A percentile compares a stretch with the other conserved stretches of the same genome.
These are phyloP conservation scores for Pseudogymnoascus sp. DNA, from an alignment of 2,329 filamentous ascomycete genomes.

Conservation along the genomic window DNA sequence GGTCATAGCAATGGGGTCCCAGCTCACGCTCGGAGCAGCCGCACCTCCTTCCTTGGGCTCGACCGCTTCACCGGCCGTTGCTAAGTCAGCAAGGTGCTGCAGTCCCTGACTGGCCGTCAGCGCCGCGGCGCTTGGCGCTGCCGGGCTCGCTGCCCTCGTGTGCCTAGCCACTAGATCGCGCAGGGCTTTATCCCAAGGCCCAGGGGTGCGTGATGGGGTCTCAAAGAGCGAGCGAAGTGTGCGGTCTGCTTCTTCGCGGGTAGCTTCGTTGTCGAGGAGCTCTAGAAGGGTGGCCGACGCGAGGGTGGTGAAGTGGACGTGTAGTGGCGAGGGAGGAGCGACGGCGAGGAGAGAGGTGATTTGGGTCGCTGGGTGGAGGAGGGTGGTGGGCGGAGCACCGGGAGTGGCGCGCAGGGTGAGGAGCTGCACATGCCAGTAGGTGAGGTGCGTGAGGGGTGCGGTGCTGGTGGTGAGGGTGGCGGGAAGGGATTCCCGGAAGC, in stretches of 20 bases:
- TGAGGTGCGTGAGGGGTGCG: conserved; percentile 53
- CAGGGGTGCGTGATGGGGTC: background rate
- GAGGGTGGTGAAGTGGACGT: conserved; percentile 59
- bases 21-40: background rate
- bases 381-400: conserved; percentile 46
- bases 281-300: conserved; percentile 54
- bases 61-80: conserved; percentile 33
- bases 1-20: background rate
- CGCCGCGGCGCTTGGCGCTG: background rate
- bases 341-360: conserved; percentile 51
- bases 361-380: conserved; percentile 54
- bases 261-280: conserved; percentile 45
- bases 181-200: background rate
- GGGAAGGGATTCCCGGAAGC: conserved; percentile 59
- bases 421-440: conserved; percentile 64
- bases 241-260: conserved; percentile 47
- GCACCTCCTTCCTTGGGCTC: conserved; percentile 24
- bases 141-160: background rate
- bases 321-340: conserved; percentile 53
- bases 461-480: conserved; percentile 41
- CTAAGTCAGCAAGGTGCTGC: conserved; percentile 24
- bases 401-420: conserved; percentile 55
- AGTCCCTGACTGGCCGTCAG: conserved; percentile 6
- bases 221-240: background rate
- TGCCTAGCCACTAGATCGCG: background rate